Percentiles rank a stretch among this genome's conserved stretches.
Conservation (phyloP, 768 basidiomycete species). For the Krasilnikovozyma curviuscula region DNA sequence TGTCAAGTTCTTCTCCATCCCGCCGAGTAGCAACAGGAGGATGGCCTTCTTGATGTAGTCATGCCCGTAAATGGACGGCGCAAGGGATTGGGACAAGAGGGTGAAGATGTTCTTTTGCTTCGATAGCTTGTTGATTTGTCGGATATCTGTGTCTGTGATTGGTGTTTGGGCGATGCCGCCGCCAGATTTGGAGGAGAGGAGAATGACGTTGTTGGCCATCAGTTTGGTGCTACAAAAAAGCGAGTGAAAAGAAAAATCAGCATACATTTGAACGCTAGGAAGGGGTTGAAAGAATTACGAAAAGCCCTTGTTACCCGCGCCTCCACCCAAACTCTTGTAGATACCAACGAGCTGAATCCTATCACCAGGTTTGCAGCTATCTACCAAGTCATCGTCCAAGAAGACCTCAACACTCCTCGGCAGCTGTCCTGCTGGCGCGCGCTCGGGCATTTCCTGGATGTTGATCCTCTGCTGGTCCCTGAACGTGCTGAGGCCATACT, state of each 20-base stretch:
- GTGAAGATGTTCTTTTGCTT: conserved; percentile 72
- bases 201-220: conserved; percentile 83
- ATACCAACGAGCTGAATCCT: conserved; percentile 89
- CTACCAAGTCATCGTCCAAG: conserved; percentile 87
- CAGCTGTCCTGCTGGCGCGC: conserved; percentile 89
- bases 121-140: conserved; percentile 80
- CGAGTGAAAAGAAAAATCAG: neutral
- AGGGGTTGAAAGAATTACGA: conserved; percentile 40
- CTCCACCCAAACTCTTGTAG: conserved; percentile 84
- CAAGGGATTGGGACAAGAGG: conserved; percentile 80
- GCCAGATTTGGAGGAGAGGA: conserved; percentile 82
- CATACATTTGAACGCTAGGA: neutral
- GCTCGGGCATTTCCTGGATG: conserved; percentile 99
- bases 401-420: conserved; percentile 92
- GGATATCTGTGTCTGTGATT: conserved; percentile 82
- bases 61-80: conserved; percentile 91
- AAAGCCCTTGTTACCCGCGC: conserved; percentile 66
- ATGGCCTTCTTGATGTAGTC: conserved; percentile 90
- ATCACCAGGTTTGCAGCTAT: conserved; percentile 94
- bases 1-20: conserved; percentile 88
- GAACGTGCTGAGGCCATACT: conserved; percentile 80
- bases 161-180: conserved; percentile 85
- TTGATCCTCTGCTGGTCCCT: conserved; percentile 91
- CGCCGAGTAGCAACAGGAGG: conserved; percentile 78
- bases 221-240: conserved; percentile 52